These are phyloP conservation scores for Fusarium sterilihyphosum DNA, from an alignment of 2,329 filamentous ascomycete species.

Conservation along the genomic window DNA sequence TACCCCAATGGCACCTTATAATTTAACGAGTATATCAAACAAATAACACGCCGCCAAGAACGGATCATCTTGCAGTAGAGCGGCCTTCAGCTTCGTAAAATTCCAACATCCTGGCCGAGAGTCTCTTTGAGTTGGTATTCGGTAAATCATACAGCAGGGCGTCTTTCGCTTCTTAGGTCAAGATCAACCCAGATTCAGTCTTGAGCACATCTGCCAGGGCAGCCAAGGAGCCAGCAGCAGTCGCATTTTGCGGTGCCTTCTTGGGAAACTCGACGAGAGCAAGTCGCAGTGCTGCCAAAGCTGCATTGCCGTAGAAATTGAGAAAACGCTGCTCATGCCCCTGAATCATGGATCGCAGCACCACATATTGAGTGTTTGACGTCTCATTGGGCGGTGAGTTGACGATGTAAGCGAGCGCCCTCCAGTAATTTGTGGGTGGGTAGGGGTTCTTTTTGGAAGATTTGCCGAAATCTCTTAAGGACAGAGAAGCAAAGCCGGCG, in stretches of 20 bases:
- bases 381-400: conserved; percentile 75
- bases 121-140: not conserved
- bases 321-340: conserved; percentile 80
- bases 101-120: conserved; percentile 7
- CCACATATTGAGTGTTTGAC: conserved; percentile 77
- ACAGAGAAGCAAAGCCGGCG: conserved; percentile 84
- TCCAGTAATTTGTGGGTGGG: conserved; percentile 86
- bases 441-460: conserved; percentile 76
- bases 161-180: conserved; percentile 48
- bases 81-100: conserved; percentile 17
- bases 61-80: conserved; percentile 4
- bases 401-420: conserved; percentile 76
- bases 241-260: conserved; percentile 57
- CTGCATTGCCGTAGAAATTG: conserved; percentile 81
- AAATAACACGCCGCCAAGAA: conserved; percentile 19
- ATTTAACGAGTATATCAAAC: conserved; percentile 39
- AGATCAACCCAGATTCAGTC: conserved; percentile 59
- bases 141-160: not conserved
- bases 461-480: conserved; percentile 82
- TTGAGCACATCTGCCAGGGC: conserved; percentile 65
- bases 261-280: conserved; percentile 80
- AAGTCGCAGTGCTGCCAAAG: conserved; percentile 73
- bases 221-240: conserved; percentile 61
- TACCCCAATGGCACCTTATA: conserved; percentile 24
- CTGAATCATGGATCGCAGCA: conserved; percentile 77